Percentiles rank a stretch among this genome's conserved stretches.
These are phyloP conservation scores for Nakataea oryzae DNA, from an alignment of 2,329 filamentous ascomycete species.

Conservation along the genomic window DNA sequence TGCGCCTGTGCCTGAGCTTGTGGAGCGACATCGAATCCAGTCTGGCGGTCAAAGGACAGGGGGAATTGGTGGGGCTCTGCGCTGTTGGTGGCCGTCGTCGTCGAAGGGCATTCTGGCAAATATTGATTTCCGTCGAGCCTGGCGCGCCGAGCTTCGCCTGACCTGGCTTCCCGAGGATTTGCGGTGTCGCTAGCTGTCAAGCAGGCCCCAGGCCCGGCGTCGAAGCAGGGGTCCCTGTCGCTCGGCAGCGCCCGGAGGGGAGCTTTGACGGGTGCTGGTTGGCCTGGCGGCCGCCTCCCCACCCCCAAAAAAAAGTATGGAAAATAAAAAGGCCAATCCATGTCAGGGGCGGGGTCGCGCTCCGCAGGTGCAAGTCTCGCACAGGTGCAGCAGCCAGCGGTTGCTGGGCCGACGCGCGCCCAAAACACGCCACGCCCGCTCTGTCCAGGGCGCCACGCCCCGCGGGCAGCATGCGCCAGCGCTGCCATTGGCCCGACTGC, in stretches of 20 bases:
- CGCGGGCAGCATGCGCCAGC: not conserved
- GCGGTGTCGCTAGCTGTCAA: not conserved
- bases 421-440: not conserved
- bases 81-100: not conserved
- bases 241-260: not conserved
- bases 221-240: no score
- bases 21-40: not conserved
- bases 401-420: not conserved
- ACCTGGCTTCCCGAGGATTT: not conserved
- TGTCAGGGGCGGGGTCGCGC: not conserved
- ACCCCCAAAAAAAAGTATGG: no score
- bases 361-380: not conserved
- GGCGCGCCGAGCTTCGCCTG: not conserved
- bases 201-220: not conserved
- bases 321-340: no score
- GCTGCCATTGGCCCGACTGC: not conserved
- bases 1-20: not conserved
- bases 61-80: not conserved
- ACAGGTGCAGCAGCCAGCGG: not conserved
- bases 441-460: not conserved
- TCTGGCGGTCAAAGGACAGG: not conserved
- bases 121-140: not conserved
- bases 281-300: no score
- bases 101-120: not conserved
- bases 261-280: not conserved